Base-by-base conservation (phyloP, 148 eudicot species). In the Euryodendron excelsum region DNA sequence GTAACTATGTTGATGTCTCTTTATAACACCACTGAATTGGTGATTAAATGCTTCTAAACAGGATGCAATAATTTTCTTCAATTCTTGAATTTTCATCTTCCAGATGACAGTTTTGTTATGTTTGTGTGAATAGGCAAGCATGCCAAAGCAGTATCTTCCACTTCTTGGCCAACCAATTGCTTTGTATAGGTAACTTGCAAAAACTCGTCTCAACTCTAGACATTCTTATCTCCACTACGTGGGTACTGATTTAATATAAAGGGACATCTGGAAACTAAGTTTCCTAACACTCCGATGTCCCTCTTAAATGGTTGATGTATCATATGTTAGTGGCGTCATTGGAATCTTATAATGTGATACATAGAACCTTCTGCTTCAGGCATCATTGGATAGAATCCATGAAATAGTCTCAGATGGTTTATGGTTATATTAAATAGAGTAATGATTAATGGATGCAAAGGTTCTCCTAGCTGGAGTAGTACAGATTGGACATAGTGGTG, bases 111-210 rank as follows among this genome's bases (percentile, higher is more conserved):
- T 25, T 79, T 88, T 72, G 37, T 71, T 86, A 60, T 83, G 72
- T 89, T 88, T 82, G 36, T 88, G 80, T 58, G 27, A 85, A 83
- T 86, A 96, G 98, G 98, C 98, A 76, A 92, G 80, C 89, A 93
- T 93, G 98, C 99, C 99, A 61, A 96, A 96, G 93, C 99, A 96
- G 86, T 96, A 96, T 87, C 99, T 96, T 84, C 95, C 95, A 18
- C 98, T 96, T 77, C 74, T 89, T 75, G 97, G 91, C 80, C 91
- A 96, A 77, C 95, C 98, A 45, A 93, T 96, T 89, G 99, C 99
- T 64, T 85, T 96, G 83, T 88, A 91, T 80, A 96, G 99, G 99
- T 93, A 90, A 82, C 50, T 82, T 30, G 74, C 44, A 31, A 48
- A 67, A 17, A 66, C 75, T 59, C 67, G 72, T 30, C 60, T 76